Evolutionary conservation across 306 rosid genomes (phyloP).

Genomic region (Senna tora): DNA sequence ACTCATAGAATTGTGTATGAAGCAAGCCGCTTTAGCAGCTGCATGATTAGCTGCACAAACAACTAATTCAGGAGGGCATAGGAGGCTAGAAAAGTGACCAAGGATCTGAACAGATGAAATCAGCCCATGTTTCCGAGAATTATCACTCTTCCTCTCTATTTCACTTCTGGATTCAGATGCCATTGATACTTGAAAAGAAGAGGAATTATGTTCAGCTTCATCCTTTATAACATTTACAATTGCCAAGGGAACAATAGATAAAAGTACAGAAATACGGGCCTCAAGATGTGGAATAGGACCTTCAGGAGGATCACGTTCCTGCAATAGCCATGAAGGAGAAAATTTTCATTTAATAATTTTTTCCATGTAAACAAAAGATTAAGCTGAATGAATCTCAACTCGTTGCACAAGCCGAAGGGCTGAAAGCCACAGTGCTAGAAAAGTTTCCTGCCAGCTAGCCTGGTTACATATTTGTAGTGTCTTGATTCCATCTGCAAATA

Average conservation of each 20-base stretch:
- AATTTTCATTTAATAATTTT: constrained; percentile 30
- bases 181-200: constrained; percentile 38
- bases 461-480: constrained; percentile 69
- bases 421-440: constrained; percentile 84
- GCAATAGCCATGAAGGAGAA: constrained; percentile 34
- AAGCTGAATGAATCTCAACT: constrained; percentile 60
- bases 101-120: constrained; percentile 68
- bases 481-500: constrained; percentile 68
- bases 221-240: constrained; percentile 58
- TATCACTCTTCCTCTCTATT: constrained; percentile 41
- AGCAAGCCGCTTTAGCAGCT: constrained; percentile 63
- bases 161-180: constrained; percentile 43
- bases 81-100: constrained; percentile 71
- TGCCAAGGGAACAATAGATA: constrained; percentile 75
- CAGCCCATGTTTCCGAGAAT: constrained; percentile 56
- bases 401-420: constrained; percentile 93
- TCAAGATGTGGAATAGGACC: constrained; percentile 82
- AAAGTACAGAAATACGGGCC: constrained; percentile 70
- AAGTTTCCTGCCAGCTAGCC: constrained; percentile 87
- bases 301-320: constrained; percentile 88
- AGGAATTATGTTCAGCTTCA: constrained; percentile 39
- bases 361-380: constrained; percentile 35
- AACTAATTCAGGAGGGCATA: constrained; percentile 72
- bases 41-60: constrained; percentile 69
- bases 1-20: constrained; percentile 49